A percentile compares a stretch with the other conserved stretches of the same genome.
Evolutionary conservation across 352 stramenopile genomes (phyloP).

Genomic region (Phytophthora fragariae): DNA sequence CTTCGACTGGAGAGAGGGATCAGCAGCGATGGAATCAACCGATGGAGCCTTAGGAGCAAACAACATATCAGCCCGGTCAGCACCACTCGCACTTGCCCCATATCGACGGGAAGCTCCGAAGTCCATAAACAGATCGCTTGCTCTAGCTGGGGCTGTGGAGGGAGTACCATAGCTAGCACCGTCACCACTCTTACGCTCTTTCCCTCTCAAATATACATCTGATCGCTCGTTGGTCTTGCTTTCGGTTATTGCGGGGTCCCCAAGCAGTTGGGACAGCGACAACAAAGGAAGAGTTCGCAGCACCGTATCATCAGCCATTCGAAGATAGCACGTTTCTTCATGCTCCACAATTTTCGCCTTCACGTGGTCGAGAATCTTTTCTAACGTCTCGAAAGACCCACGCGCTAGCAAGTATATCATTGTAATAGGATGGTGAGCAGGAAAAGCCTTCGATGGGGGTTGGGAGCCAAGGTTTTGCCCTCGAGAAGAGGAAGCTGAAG

Average conservation of each 20-base stretch:
- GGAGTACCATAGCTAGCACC: constrained; percentile 13
- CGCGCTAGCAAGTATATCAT: constrained; percentile 76
- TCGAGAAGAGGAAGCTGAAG: constrained; percentile 2
- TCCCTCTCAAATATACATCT: constrained; percentile 53
- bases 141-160: constrained; percentile 48
- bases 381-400: constrained; percentile 69
- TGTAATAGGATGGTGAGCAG: constrained; percentile 65
- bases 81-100: constrained; percentile 22
- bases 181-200: constrained; percentile 15
- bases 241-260: constrained; percentile 24
- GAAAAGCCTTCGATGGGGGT: constrained; percentile 31
- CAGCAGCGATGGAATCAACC: background rate
- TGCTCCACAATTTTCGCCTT: constrained; percentile 65
- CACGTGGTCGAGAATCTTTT: constrained; percentile 66
- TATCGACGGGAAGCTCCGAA: constrained; percentile 47
- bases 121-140: constrained; percentile 83
- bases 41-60: constrained; percentile 47
- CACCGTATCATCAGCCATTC: constrained; percentile 68
- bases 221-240: constrained; percentile 52
- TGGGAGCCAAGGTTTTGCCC: constrained; percentile 17
- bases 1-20: constrained; percentile 21
- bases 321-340: constrained; percentile 81
- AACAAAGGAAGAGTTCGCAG: constrained; percentile 61
- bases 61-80: constrained; percentile 67
- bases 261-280: constrained; percentile 58